Evolutionary conservation across 345 rosid species (phyloP), one percentile per base, ranked within the genome.

Genomic region (Bruguiera parviflora): DNA sequence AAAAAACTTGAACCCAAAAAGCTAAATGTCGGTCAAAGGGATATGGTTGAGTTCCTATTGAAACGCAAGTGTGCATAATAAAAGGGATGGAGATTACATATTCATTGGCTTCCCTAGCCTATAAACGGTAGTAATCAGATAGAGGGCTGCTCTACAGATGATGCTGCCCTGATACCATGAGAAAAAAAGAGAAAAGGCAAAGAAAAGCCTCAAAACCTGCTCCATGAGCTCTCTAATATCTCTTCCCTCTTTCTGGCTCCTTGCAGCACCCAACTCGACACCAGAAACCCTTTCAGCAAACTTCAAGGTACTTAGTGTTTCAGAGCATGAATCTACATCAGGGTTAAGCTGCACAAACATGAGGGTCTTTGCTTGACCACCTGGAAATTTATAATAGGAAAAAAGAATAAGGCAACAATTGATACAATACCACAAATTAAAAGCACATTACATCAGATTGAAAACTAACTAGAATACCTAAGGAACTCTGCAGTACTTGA

Each of bases 231-330:
- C 96, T 79, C 89, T 88, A 64, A 90, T 72, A 73, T 90, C 91
- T 80, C 86, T 81, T 67, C 99, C 98, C 76, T 95, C 99, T 83
- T 82, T 92, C 70, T 83, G 90, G 79, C 86, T 95, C 81, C 80
- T 77, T 53, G 99, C 98, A 80, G 99, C 92, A 29, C 99, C 99
- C 57, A 95, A 76, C 82, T 95, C 99, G 37, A 95, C 91, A 53
- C 99, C 99, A 65, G 99, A 95, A 64, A 95, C 98, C 75, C 99
- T 90, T 82, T 92, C 92, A 0, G 97, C 98, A 71, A 95, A 95
- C 75, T 90, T 95, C 78, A 95, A 78, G 35, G 99, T 90, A 74
- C 99, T 92, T 72, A 92, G 61, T 1, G 98, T 95, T 77, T 95
- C 99, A 39, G 96, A 84, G 64, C 85, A 92, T 27, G 99, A 95